phyloP scores from a whole-genome alignment of 1,284 basidiomycete species.

The Ustilago xerochloae region DNA sequence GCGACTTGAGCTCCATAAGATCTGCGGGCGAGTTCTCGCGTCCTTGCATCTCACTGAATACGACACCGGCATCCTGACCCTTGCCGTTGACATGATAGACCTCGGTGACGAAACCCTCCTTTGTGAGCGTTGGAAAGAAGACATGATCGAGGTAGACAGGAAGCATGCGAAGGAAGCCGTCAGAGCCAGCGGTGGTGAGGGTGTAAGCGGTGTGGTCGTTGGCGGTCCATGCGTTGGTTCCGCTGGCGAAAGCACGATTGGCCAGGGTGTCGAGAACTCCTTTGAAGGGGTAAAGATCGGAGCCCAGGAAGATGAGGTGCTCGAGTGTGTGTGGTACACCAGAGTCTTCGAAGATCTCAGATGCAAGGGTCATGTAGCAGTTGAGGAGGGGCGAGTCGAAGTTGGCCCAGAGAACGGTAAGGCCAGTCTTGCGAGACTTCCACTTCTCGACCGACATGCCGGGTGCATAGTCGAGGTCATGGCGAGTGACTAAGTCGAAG shows the following conservation, averaged over 20 bases:
- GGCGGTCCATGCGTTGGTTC: constrained; percentile 77
- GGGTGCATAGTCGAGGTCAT: constrained; percentile 77
- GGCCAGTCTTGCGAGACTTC: constrained; percentile 81
- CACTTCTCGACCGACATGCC: constrained; percentile 84
- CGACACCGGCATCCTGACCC: constrained; percentile 93
- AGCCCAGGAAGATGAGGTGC: constrained; percentile 66
- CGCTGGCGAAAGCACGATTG: constrained; percentile 90
- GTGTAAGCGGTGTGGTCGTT: constrained; percentile 81
- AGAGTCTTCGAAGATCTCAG: constrained; percentile 79
- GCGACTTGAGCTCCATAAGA: constrained; percentile 79
- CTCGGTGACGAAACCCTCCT: constrained; percentile 91
- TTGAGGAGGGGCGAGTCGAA: constrained; percentile 84
- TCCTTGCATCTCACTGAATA: constrained; percentile 89
- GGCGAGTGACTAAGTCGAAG: constrained; percentile 80
- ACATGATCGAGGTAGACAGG: constrained; percentile 98
- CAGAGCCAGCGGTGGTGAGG: constrained; percentile 93
- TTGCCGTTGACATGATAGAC: constrained; percentile 82
- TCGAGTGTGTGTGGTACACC: constrained; percentile 66
- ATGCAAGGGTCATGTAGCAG: constrained; percentile 90
- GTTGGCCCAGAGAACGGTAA: constrained; percentile 73
- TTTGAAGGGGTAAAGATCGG: constrained; percentile 81
- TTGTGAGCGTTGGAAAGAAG: constrained; percentile 92
- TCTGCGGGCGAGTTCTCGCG: constrained; percentile 91
- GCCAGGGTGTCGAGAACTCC: constrained; percentile 97
- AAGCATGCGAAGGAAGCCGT: constrained; percentile 92